Evolutionary conservation across 2,329 filamentous ascomycete species (phyloP).

Genomic region (Coccinonectria pachysandricola): DNA sequence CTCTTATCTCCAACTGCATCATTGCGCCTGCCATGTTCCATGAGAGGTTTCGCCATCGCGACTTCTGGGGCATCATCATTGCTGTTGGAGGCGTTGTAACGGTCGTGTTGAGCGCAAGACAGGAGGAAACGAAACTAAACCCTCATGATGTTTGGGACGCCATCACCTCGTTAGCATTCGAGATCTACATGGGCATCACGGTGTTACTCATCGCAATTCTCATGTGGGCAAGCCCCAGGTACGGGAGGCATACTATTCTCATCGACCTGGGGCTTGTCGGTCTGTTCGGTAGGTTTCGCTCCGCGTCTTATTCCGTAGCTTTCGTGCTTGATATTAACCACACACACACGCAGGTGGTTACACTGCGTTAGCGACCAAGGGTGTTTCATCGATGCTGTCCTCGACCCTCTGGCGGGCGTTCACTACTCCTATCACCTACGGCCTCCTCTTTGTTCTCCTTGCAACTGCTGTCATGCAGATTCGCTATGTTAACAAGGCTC

Average conservation of each 20-base stretch:
- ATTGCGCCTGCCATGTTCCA: conserved; percentile 93
- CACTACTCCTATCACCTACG: conserved; percentile 84
- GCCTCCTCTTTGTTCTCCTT: conserved; percentile 68
- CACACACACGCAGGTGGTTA: conserved; percentile 59
- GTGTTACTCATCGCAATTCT: conserved; percentile 61
- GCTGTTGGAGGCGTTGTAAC: conserved; percentile 82
- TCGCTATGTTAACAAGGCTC: conserved; percentile 78
- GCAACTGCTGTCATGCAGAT: conserved; percentile 91
- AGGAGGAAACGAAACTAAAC: conserved; percentile 81
- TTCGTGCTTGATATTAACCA: conserved; percentile 6
- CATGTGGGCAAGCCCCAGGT: conserved; percentile 73
- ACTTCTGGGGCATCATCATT: conserved; percentile 80
- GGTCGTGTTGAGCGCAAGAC: conserved; percentile 83
- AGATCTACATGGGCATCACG: conserved; percentile 78
- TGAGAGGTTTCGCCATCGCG: conserved; percentile 73
- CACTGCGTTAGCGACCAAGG: conserved; percentile 93
- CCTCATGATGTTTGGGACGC: conserved; percentile 83
- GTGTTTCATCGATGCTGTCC: conserved; percentile 88
- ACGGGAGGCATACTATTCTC: conserved; percentile 77
- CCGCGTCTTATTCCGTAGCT: too few species aligned
- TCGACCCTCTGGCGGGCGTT: conserved; percentile 83
- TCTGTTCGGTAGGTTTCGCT: conserved; percentile 70
- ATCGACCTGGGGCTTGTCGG: conserved; percentile 91
- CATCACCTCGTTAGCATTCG: conserved; percentile 81
- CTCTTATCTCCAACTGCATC: conserved; percentile 89